These are phyloP conservation scores for Anthoceros angustus DNA, from an alignment of 225 moss, liverwort and hornwort species.

Conservation along the genomic window DNA sequence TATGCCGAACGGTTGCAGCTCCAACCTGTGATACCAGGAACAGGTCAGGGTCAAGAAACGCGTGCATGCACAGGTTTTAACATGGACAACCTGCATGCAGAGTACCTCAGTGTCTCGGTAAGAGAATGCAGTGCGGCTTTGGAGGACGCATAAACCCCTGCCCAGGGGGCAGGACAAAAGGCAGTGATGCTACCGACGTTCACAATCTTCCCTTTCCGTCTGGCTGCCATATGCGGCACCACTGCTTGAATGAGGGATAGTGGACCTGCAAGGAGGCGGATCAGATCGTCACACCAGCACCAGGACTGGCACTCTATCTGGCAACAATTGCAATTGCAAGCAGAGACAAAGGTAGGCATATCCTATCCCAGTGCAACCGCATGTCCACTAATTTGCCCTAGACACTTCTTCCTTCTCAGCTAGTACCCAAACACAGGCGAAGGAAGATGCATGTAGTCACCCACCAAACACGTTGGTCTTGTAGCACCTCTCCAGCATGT, in stretches of 20 bases:
- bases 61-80: not conserved
- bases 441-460: not conserved
- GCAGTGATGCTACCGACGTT: slow-evolving; percentile 36
- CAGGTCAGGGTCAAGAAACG: not conserved
- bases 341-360: too few species aligned
- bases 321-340: too few species aligned
- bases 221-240: slow-evolving; percentile 40
- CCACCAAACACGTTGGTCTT: slow-evolving; percentile 57
- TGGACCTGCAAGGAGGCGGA: slow-evolving; percentile 27
- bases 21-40: slow-evolving; percentile 21
- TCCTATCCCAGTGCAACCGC: too few species aligned
- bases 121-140: slow-evolving; percentile 39
- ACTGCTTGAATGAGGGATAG: slow-evolving; percentile 52
- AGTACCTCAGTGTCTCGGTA: slow-evolving; percentile 33
- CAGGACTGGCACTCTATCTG: not conserved
- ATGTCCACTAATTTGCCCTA: too few species aligned
- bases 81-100: too few species aligned
- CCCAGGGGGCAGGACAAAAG: slow-evolving; percentile 27
- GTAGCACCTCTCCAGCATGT: slow-evolving; percentile 34
- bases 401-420: not conserved
- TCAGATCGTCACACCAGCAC: too few species aligned
- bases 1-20: slow-evolving; percentile 38
- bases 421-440: not conserved
- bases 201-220: slow-evolving; percentile 44
- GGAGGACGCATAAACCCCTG: slow-evolving; percentile 28